Percentiles rank a stretch among this genome's conserved stretches.
These are phyloP conservation scores for Medicago lupulina DNA, from an alignment of 306 rosid species.

Conservation along the genomic window DNA sequence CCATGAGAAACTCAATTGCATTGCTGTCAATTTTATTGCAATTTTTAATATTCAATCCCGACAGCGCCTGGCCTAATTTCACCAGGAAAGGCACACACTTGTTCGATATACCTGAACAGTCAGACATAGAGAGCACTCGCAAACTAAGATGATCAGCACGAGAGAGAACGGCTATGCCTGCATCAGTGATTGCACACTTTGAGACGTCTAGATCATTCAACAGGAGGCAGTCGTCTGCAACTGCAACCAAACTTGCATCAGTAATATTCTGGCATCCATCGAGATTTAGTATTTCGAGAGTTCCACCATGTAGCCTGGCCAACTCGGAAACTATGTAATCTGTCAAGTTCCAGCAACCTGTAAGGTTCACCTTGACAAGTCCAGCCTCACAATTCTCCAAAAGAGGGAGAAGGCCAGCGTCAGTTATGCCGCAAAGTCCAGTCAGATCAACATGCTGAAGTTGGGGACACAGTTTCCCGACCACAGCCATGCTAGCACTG, in stretches of 20 bases:
- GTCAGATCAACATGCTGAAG: constrained; percentile 75
- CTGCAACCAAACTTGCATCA: constrained; percentile 69
- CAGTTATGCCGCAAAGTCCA: constrained; percentile 83
- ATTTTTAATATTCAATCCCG: constrained; percentile 81
- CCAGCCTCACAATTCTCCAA: constrained; percentile 70
- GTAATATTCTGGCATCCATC: constrained; percentile 90
- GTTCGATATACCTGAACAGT: constrained; percentile 74
- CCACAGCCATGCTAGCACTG: constrained; percentile 66
- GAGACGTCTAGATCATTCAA: constrained; percentile 86
- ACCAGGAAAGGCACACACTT: constrained; percentile 62
- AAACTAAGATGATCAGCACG: constrained; percentile 60
- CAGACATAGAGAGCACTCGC: constrained; percentile 81
- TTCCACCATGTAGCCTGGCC: constrained; percentile 77
- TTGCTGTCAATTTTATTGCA: constrained; percentile 70
- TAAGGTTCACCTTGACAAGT: constrained; percentile 72
- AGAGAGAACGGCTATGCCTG: constrained; percentile 67
- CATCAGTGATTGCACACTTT: constrained; percentile 66
- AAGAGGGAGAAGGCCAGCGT: constrained; percentile 78
- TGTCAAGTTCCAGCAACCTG: constrained; percentile 85
- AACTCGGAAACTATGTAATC: constrained; percentile 62
- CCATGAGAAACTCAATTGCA: constrained; percentile 64
- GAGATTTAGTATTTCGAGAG: constrained; percentile 72
- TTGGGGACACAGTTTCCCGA: constrained; percentile 81
- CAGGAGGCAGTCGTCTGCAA: constrained; percentile 70
- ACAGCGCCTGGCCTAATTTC: constrained; percentile 67